These are phyloP conservation scores for Rubus idaeus DNA, from an alignment of 306 rosid species.

Conservation along the genomic window DNA sequence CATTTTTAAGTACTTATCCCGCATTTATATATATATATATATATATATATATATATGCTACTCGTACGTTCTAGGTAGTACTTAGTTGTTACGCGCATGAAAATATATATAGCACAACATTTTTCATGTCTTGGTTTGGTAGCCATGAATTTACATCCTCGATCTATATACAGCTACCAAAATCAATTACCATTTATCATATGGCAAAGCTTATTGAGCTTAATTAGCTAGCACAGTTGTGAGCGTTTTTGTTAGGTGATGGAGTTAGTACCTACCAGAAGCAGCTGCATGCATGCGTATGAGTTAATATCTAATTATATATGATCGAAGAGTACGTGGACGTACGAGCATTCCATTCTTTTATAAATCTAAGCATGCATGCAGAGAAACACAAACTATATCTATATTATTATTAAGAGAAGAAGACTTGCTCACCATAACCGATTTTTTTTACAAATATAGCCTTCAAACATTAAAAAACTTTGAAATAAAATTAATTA, in stretches of 20 bases:
- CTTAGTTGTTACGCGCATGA: too few species aligned
- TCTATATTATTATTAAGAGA: too few species aligned
- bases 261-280: not conserved
- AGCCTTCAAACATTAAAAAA: too few species aligned
- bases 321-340: not conserved
- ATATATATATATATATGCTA: not conserved
- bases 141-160: not conserved
- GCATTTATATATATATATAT: too few species aligned
- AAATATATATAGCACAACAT: not conserved
- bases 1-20: not conserved
- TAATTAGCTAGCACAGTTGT: not conserved
- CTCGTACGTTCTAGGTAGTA: too few species aligned
- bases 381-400: too few species aligned
- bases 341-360: not conserved
- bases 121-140: not conserved
- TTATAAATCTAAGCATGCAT: not conserved
- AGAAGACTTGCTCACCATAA: too few species aligned
- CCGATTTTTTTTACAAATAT: too few species aligned
- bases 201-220: not conserved
- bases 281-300: not conserved
- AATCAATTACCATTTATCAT: not conserved
- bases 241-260: not conserved
- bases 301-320: not conserved
- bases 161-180: not conserved
- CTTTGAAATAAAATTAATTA: too few species aligned